Evolutionary conservation across 1,139 yeast species (phyloP).

Genomic region (Debaryomyces psychrophilus): DNA sequence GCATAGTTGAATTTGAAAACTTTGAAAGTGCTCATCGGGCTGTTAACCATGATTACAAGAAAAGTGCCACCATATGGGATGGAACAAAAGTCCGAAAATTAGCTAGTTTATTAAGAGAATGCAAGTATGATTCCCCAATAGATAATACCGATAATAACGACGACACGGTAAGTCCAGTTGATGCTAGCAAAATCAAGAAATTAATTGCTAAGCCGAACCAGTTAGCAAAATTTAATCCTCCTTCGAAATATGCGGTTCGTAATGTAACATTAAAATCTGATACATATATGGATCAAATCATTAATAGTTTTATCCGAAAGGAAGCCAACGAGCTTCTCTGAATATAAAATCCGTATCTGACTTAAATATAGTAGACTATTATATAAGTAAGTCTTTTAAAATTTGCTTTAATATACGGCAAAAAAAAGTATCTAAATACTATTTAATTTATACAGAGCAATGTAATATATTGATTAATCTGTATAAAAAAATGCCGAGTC

Average conservation of each 20-base stretch:
- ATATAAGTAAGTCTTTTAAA: conserved; percentile 22
- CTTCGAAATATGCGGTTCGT: background rate
- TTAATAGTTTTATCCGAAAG: conserved; percentile 6
- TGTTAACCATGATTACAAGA: conserved; percentile 41
- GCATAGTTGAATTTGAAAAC: conserved; percentile 34
- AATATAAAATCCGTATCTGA: conserved; percentile 45
- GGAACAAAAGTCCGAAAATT: conserved; percentile 46
- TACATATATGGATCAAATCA: conserved; percentile 2
- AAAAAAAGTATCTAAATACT: background rate
- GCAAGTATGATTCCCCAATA: conserved; percentile 18
- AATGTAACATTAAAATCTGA: background rate
- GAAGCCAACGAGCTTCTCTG: background rate
- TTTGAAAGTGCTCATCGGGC: conserved; percentile 37
- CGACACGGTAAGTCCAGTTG: background rate
- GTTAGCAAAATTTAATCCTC: background rate
- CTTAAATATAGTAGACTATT: conserved; percentile 17
- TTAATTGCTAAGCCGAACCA: background rate
- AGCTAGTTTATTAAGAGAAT: conserved; percentile 50
- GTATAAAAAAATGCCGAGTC: conserved; percentile 5
- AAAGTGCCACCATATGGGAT: conserved; percentile 51
- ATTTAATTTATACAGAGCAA: conserved; percentile 1
- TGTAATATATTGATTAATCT: conserved; percentile 1
- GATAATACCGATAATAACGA: background rate
- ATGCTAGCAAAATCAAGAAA: background rate
- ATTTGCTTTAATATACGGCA: conserved; percentile 29